Conservation (phyloP, 1,139 yeast genomes). For the Martiniozyma asiatica region DNA sequence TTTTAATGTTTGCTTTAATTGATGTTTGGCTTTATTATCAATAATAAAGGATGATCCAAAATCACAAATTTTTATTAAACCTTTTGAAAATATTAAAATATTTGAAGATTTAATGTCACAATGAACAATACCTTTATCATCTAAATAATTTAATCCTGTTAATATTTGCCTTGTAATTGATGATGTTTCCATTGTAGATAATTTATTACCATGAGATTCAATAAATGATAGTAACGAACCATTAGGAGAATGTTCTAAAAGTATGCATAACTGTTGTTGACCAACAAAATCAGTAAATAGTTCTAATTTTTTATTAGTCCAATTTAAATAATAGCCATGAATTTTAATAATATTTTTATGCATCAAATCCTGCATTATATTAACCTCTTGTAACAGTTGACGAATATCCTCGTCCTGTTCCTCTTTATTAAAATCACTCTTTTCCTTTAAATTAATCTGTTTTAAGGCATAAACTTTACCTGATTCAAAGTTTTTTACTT, state of each 20-base stretch:
- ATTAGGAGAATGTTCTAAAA: constrained; percentile 72
- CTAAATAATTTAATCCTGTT: constrained; percentile 57
- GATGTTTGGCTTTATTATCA: constrained; percentile 9
- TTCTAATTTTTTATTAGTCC: constrained; percentile 77
- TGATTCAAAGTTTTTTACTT: too few species aligned
- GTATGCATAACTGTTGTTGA: constrained; percentile 2
- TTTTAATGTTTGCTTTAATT: too few species aligned
- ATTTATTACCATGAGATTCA: constrained; percentile 33
- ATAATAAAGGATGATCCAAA: constrained; percentile 58
- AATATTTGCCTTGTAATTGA: constrained; percentile 60
- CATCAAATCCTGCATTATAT: too few species aligned
- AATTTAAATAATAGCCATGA: too few species aligned
- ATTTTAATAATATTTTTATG: too few species aligned
- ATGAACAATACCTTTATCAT: constrained; percentile 63
- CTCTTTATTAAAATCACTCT: too few species aligned
- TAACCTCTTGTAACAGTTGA: too few species aligned
- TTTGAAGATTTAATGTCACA: constrained; percentile 76
- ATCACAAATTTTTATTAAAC: constrained; percentile 60
- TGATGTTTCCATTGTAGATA: constrained; percentile 52
- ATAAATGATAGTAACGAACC: constrained; percentile 73
- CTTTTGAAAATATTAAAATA: constrained; percentile 47
- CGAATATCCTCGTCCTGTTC: too few species aligned
- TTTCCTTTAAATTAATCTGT: too few species aligned
- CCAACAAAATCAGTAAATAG: constrained; percentile 74
- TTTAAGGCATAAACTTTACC: too few species aligned